Conservation (phyloP, 306 rosid species). For the Cucumis melo region DNA sequence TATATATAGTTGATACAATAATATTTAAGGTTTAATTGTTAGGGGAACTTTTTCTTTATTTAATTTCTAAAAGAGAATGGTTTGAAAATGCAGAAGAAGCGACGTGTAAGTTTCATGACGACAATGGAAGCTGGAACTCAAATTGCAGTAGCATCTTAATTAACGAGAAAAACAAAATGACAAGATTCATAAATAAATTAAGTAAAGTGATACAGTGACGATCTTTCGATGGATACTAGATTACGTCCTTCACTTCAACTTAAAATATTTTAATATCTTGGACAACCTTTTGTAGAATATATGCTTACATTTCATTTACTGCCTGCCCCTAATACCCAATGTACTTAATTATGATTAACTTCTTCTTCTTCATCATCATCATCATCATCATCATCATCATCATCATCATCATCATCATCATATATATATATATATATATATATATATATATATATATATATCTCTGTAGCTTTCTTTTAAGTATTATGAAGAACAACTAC, state of each 20-base stretch:
- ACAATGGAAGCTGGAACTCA: slow-evolving; percentile 38
- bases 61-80: not conserved
- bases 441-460: not conserved
- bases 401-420: too few species aligned
- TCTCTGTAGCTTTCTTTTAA: too few species aligned
- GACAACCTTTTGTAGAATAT: not conserved
- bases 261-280: not conserved
- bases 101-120: slow-evolving; percentile 71
- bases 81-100: slow-evolving; percentile 50
- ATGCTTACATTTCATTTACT: too few species aligned
- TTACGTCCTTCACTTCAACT: not conserved
- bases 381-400: too few species aligned
- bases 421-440: not conserved
- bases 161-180: not conserved
- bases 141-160: slow-evolving; percentile 33
- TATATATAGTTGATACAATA: too few species aligned
- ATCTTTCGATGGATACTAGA: too few species aligned
- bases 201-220: not conserved
- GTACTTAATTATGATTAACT: not conserved
- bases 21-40: too few species aligned
- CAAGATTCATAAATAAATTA: not conserved
- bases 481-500: not conserved
- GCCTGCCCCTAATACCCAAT: not conserved
- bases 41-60: too few species aligned
- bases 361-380: too few species aligned